Evolutionary conservation across 1,284 basidiomycete genomes (phyloP), one percentile per base, ranked within the genome.

Genomic region (Cutaneotrichosporon curvatum): DNA sequence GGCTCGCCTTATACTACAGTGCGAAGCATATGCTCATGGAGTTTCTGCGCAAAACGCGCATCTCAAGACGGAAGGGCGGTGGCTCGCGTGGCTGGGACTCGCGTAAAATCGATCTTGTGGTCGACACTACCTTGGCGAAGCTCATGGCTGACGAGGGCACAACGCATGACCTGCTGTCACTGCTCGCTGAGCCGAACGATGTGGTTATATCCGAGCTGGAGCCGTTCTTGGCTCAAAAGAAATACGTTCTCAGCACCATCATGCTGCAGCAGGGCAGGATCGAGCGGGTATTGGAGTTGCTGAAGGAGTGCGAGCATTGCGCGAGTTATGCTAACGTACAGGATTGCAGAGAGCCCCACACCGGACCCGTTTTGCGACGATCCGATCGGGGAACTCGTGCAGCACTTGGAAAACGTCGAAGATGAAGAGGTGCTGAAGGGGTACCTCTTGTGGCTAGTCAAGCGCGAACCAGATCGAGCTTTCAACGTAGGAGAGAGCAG

Each of bases 391-490:
- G 78, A 81, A 53, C 82, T 95, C 67, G 76, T 84, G 37, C 63
- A 74, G 3, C 69, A 87, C 14, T 73, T 94, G 3, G 77, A 71
- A 25, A 76, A 75, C 45, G 80, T 77, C 53, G 75, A 78, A 35
- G 82, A 87, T 60, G 76, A 79, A 20, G 63, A 72, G 5, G 60
- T 87, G 38, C 79, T 82, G 4, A 80, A 82, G 49, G 76, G 79
- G 43, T 91, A 87, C 79, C 84, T 79, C 0, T 67, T 87, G 5
- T 94, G 91, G 90, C 69, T 96, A 19, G 76, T 82, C 1, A 78
- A 78, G 56, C 78, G 78, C 21, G 81, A 87, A 63, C 73, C 79
- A 0, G 81, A 83, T 16, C 78, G 79, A 32, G 87, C 83, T 1
- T 64, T 94, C 30, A 80, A 81, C 73, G 87, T 87, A 56, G 42